phyloP scores from a whole-genome alignment of 345 rosid genomes.

The Linum trigynum region DNA sequence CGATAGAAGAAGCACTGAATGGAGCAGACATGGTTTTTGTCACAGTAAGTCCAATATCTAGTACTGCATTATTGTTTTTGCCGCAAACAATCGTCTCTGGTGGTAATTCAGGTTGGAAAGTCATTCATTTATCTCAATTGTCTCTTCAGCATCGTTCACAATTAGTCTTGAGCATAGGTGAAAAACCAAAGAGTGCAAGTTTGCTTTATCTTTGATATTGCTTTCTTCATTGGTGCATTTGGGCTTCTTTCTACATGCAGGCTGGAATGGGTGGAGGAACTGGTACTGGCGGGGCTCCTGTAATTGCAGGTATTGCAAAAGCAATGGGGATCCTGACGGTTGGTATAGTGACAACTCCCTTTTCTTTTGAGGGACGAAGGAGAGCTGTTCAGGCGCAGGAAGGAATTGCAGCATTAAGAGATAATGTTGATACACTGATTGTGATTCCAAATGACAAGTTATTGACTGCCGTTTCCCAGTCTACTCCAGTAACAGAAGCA shows the following conservation, averaged over 20 bases:
- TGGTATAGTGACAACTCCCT: conserved; percentile 93
- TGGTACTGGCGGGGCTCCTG: conserved; percentile 93
- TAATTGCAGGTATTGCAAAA: conserved; percentile 90
- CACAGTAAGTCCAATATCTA: conserved; percentile 48
- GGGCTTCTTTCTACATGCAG: conserved; percentile 34
- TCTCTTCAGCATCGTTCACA: too few relatives aligned
- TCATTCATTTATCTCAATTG: too few relatives aligned
- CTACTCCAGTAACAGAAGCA: conserved; percentile 97
- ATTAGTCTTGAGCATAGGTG: too few relatives aligned
- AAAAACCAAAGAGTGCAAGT: too few relatives aligned
- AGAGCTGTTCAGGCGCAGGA: conserved; percentile 94
- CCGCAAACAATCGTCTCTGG: background rate
- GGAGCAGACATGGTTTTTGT: conserved; percentile 97
- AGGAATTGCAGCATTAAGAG: conserved; percentile 89
- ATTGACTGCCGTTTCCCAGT: conserved; percentile 75
- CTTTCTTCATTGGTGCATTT: conserved; percentile 13
- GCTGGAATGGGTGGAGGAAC: conserved; percentile 99
- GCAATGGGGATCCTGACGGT: conserved; percentile 96
- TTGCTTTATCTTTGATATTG: too few relatives aligned
- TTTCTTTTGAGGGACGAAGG: conserved; percentile 92
- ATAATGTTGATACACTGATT: conserved; percentile 89
- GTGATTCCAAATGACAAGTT: conserved; percentile 97
- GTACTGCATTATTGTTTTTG: too few relatives aligned
- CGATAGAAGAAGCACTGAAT: conserved; percentile 79
- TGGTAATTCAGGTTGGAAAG: background rate